Conservation (phyloP, 2,329 filamentous ascomycete genomes). For the Cryphonectria naterciae region DNA sequence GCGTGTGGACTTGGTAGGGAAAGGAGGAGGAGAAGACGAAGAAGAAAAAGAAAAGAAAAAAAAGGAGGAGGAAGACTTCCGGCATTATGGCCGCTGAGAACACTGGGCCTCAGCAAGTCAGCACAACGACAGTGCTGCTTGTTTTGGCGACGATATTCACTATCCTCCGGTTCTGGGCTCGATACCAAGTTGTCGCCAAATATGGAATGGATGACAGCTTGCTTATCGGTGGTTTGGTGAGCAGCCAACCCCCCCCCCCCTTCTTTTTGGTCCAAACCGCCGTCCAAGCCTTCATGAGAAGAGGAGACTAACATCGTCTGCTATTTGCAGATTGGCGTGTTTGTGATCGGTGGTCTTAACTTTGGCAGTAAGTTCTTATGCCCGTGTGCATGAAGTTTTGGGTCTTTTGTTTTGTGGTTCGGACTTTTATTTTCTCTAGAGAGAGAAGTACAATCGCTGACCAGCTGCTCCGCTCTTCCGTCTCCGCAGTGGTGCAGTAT, state of each 20-base stretch:
- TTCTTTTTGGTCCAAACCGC: neutral
- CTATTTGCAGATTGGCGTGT: conserved; percentile 18
- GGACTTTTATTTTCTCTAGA: too few relatives aligned
- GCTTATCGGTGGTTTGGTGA: conserved; percentile 25
- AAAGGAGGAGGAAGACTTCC: neutral
- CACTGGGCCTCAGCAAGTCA: conserved; percentile 19
- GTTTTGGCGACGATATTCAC: conserved; percentile 28
- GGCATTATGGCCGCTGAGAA: conserved; percentile 15
- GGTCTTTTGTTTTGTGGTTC: neutral
- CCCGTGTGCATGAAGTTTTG: neutral
- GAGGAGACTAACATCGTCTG: conserved; percentile 10
- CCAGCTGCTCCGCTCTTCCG: neutral
- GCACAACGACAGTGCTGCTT: conserved; percentile 25
- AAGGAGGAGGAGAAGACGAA: neutral
- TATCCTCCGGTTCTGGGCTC: conserved; percentile 28
- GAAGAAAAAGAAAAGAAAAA: neutral
- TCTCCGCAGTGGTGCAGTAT: conserved; percentile 26
- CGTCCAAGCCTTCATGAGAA: too few relatives aligned
- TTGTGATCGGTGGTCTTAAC: conserved; percentile 27
- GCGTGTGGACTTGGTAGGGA: neutral
- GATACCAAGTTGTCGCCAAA: conserved; percentile 14
- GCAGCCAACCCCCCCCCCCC: neutral
- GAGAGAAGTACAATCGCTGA: neutral
- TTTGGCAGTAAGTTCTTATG: conserved; percentile 27
- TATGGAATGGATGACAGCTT: conserved; percentile 29